Conservation (phyloP, 257 asterid genomes). For the Euphrasia confusa region DNA sequence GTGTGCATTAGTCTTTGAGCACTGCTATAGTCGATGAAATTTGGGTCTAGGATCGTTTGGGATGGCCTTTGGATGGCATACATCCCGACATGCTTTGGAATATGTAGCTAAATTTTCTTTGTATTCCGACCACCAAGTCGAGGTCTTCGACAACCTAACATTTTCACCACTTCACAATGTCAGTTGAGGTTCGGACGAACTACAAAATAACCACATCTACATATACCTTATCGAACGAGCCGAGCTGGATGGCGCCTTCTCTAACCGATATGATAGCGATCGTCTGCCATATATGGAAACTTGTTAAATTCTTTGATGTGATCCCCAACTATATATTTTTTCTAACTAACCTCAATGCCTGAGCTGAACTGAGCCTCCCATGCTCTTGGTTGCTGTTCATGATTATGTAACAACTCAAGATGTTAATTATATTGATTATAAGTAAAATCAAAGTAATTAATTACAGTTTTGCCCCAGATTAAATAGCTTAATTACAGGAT, state of each 20-base stretch:
- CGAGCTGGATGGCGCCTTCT: constrained; percentile 77
- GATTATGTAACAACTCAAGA: constrained; percentile 1
- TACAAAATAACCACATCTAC: neutral
- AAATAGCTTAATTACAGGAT: constrained; percentile 41
- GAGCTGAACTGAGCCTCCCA: constrained; percentile 84
- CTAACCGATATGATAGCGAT: constrained; percentile 67
- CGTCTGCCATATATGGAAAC: constrained; percentile 42
- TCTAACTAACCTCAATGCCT: constrained; percentile 68
- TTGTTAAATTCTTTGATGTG: constrained; percentile 21
- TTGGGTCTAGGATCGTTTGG: constrained; percentile 33
- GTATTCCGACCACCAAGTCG: constrained; percentile 55
- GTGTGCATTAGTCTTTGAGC: constrained; percentile 23
- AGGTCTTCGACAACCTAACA: constrained; percentile 59
- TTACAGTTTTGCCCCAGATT: too few relatives aligned
- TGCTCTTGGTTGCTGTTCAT: constrained; percentile 67
- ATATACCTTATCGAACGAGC: constrained; percentile 67
- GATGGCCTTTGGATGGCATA: constrained; percentile 55
- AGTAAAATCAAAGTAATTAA: too few relatives aligned
- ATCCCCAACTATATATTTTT: neutral
- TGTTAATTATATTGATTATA: neutral
- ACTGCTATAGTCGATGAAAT: constrained; percentile 27
- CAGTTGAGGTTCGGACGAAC: too few relatives aligned
- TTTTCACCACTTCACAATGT: neutral
- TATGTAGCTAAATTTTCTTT: constrained; percentile 66
- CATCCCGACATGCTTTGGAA: constrained; percentile 54